Evolutionary conservation across 139 green algal species (phyloP).

Genomic region (Chlamydomonas applanata): DNA sequence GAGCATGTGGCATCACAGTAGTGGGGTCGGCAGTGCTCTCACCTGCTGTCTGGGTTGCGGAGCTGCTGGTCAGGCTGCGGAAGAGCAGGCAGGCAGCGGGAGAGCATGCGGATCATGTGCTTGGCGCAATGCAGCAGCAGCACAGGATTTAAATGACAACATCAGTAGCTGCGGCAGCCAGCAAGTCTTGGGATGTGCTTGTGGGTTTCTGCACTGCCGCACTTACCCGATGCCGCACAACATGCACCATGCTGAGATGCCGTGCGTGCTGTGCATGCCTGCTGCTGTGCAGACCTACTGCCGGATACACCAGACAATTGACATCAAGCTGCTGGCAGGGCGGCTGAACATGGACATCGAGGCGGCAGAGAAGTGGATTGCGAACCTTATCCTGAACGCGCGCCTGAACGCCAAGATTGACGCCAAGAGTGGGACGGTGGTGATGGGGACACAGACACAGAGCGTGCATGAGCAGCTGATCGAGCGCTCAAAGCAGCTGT

Average conservation of each 20-base stretch:
- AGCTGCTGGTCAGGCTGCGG: no score
- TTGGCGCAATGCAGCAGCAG: no score
- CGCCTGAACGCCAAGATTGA: conserved; percentile 98
- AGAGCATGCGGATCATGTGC: background rate
- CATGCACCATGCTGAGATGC: no score
- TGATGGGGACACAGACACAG: conserved; percentile 81
- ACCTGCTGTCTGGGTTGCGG: no score
- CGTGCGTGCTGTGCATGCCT: background rate
- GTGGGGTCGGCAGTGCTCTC: no score
- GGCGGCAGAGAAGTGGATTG: conserved; percentile 92
- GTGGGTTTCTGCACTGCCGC: no score
- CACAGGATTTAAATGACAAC: no score
- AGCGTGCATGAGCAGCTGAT: conserved; percentile 71
- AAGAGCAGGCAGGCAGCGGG: no score
- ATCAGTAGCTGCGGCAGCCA: no score
- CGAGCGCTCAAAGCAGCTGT: conserved; percentile 87
- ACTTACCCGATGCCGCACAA: no score
- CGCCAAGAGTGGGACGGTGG: conserved; percentile 86
- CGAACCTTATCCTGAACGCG: conserved; percentile 90
- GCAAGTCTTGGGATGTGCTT: no score
- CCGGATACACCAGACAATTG: conserved; percentile 88
- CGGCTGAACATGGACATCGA: conserved; percentile 85
- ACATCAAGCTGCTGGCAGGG: conserved; percentile 81
- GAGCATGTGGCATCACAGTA: no score
- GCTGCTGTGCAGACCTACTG: conserved; percentile 43